Conservation (phyloP, 140 eudicot species). For the Flaveria floridana region DNA sequence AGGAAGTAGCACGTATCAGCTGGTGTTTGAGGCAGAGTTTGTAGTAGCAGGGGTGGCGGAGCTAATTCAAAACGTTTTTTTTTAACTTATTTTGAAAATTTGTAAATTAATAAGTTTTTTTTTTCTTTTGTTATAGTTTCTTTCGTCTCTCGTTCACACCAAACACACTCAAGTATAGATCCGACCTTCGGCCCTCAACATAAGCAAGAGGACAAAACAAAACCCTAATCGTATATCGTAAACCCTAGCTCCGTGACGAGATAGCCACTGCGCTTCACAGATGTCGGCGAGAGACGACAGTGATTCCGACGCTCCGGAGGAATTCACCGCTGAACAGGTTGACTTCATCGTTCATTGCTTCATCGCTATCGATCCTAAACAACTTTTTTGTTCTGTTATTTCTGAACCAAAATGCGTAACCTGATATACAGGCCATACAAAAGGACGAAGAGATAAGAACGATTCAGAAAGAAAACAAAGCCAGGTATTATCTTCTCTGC, state of each 20-base stretch:
- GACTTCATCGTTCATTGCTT: background rate
- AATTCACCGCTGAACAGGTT: slow-evolving; percentile 72
- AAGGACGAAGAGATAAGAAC: slow-evolving; percentile 57
- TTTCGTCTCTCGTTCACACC: too few relatives aligned
- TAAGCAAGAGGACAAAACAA: background rate
- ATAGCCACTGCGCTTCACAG: background rate
- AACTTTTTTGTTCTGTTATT: background rate
- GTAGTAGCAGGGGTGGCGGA: too few relatives aligned
- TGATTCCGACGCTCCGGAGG: slow-evolving; percentile 90
- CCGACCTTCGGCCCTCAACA: background rate
- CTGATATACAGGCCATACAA: slow-evolving; percentile 58
- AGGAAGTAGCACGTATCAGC: too few relatives aligned
- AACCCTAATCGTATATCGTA: slow-evolving; percentile 44
- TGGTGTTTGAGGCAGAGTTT: too few relatives aligned
- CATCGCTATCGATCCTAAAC: background rate
- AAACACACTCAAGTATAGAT: background rate
- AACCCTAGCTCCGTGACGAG: slow-evolving; percentile 32
- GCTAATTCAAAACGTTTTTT: too few relatives aligned
- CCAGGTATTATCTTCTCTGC: slow-evolving; percentile 47
- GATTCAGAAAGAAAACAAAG: slow-evolving; percentile 59
- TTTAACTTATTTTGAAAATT: too few relatives aligned
- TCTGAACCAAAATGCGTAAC: background rate
- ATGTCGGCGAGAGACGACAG: slow-evolving; percentile 62
- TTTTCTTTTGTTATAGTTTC: too few relatives aligned
- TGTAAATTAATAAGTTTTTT: too few relatives aligned